Evolutionary conservation across 2,329 filamentous ascomycete species (phyloP), one percentile per base, ranked within the genome.

Genomic region (Penicillium paneum): DNA sequence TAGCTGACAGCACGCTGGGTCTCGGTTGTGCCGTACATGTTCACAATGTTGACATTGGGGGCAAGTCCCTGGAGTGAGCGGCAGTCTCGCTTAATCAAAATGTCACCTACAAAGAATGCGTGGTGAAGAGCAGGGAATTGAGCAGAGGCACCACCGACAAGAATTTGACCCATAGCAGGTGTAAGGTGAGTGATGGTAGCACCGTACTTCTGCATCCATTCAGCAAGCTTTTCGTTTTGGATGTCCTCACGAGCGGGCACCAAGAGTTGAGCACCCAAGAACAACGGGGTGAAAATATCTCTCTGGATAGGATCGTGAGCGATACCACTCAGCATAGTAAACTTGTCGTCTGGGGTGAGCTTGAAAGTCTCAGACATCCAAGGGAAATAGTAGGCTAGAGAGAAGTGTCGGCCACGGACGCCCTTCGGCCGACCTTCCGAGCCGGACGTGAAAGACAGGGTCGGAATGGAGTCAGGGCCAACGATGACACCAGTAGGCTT

Each of bases 161-260:
- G 78, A 57, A 97, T 94, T 65, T 97, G 90, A 52, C 92, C 92
- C 92, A 97, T 97, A 54, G 94, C 94, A 10, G 94, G 94, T 1
- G 94, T 99, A 36, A 97, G 76, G 73, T 97, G 94, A 12, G 88
- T 91, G 19, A 91, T 89, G 15, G 87, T 96, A 3, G 89, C 84
- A 52, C 81, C 76, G 67, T 89, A 83, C 49, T 87, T 83, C 49
- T 81, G 79, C 81, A 97, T 90, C 94, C 94, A 99, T 67, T 96
- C 91, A 5, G 87, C 87, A 13, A 97, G 79, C 64, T 81, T 86
- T 74, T 96, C 92, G 70, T 97, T 89, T 50, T 87, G 83, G 56
- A 97, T 97, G 63, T 91, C 86, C 59, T 96, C 91, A 54, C 83
- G 83, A 11, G 89, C 83, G 0, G 92, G 92, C 0, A 94, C 83